Evolutionary conservation across 2,329 filamentous ascomycete species (phyloP).

Genomic region (Diaporthe eres): DNA sequence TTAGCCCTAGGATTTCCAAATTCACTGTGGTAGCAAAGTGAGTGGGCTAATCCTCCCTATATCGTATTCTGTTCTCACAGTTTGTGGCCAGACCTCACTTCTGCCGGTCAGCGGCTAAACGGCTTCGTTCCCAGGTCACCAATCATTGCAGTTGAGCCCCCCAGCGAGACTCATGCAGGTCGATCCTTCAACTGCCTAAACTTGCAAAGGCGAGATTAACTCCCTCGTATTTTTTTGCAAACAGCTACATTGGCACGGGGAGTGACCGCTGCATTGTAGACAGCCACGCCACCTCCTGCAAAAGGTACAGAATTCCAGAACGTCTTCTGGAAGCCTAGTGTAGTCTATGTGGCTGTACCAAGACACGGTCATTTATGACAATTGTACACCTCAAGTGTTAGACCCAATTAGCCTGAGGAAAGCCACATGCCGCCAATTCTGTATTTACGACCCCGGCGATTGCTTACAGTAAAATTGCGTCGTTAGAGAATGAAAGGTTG

Average conservation of each 20-base stretch:
- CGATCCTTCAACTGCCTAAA: neutral
- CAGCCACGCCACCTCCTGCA: too few species aligned
- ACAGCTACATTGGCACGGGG: too few species aligned
- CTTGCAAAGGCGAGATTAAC: neutral
- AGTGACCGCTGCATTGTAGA: too few species aligned
- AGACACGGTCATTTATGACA: too few species aligned
- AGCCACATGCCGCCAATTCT: too few species aligned
- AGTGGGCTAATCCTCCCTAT: neutral
- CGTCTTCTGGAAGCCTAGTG: too few species aligned
- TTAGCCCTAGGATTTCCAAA: too few species aligned
- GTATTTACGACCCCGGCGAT: neutral
- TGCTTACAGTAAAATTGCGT: neutral
- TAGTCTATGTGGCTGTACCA: too few species aligned
- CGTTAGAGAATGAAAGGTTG: neutral
- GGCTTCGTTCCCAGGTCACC: neutral
- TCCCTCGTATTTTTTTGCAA: neutral
- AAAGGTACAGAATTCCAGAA: too few species aligned
- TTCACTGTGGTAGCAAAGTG: neutral
- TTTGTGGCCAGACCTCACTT: neutral
- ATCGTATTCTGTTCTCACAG: neutral
- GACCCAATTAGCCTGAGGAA: too few species aligned
- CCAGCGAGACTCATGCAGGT: neutral
- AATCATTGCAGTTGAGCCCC: neutral
- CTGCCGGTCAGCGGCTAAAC: neutral
- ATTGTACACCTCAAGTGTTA: too few species aligned